Conservation (phyloP, 257 asterid genomes). For the Solanum ossicruentum region DNA sequence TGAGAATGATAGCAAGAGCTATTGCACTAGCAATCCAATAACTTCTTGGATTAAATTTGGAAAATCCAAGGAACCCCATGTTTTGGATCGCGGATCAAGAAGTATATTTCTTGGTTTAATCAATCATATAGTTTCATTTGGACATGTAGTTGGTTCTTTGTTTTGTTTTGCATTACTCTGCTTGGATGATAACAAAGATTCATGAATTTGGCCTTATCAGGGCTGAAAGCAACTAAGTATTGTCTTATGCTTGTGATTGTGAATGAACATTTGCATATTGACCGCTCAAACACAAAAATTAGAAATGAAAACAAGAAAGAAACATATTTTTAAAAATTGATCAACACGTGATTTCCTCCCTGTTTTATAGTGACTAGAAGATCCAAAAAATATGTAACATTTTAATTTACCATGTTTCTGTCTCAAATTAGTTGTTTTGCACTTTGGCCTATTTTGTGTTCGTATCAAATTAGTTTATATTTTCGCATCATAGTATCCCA, state of each 20-base stretch:
- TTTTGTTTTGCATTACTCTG: neutral
- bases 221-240: neutral
- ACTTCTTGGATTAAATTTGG: conserved; percentile 36
- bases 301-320: neutral
- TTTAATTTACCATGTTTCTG: neutral
- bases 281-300: neutral
- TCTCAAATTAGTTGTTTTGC: neutral
- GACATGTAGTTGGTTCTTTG: conserved; percentile 8
- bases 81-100: conserved; percentile 1
- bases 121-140: neutral
- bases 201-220: conserved; percentile 18
- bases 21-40: conserved; percentile 44
- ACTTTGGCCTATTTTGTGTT: neutral
- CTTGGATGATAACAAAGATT: conserved; percentile 21
- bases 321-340: neutral
- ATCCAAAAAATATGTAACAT: neutral
- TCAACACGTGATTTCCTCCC: neutral
- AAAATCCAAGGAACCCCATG: conserved; percentile 55
- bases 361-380: neutral
- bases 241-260: conserved; percentile 16
- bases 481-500: too few relatives aligned
- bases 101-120: neutral
- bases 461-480: too few relatives aligned
- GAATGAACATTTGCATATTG: conserved; percentile 5
- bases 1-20: conserved; percentile 26